Conservation (phyloP, 352 stramenopile genomes). For the Phytophthora hybrid region DNA sequence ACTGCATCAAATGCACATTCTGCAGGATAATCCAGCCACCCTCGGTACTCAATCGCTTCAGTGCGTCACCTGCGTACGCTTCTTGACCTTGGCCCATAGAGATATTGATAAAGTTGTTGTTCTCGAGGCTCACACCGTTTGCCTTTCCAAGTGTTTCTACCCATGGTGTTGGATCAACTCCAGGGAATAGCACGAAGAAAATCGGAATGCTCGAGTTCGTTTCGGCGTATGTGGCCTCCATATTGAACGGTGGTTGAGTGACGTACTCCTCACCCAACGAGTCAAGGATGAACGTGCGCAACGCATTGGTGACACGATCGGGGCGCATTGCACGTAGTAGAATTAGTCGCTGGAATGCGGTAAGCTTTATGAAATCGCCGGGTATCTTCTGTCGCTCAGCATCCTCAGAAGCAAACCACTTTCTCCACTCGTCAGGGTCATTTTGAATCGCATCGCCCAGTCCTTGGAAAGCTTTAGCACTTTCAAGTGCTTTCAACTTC, state of each 20-base stretch:
- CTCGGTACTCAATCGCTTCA: slow-evolving; percentile 92
- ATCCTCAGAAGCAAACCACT: slow-evolving; percentile 97
- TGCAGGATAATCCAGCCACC: slow-evolving; percentile 97
- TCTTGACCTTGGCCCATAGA: slow-evolving; percentile 95
- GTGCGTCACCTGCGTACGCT: slow-evolving; percentile 90
- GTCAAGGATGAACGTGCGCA: slow-evolving; percentile 93
- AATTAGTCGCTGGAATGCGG: slow-evolving; percentile 87
- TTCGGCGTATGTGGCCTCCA: slow-evolving; percentile 92
- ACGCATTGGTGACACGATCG: slow-evolving; percentile 94
- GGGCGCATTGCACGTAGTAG: slow-evolving; percentile 93
- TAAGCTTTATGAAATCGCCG: slow-evolving; percentile 91
- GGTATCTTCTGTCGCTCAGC: slow-evolving; percentile 95
- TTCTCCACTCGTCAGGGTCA: slow-evolving; percentile 96
- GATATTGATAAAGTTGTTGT: slow-evolving; percentile 97
- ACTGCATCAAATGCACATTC: slow-evolving; percentile 97
- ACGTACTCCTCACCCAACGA: slow-evolving; percentile 92
- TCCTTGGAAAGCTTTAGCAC: slow-evolving; percentile 89
- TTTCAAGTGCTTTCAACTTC: slow-evolving; percentile 94
- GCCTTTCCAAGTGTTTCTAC: slow-evolving; percentile 92
- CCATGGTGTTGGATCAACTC: slow-evolving; percentile 95
- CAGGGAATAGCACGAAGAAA: slow-evolving; percentile 96
- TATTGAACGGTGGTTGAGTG: slow-evolving; percentile 93
- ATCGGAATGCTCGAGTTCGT: slow-evolving; percentile 93
- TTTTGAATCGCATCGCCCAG: slow-evolving; percentile 97
- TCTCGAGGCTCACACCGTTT: slow-evolving; percentile 92